A percentile compares a stretch with the other conserved stretches of the same genome.
Conservation (phyloP, 768 basidiomycete genomes). For the Boletus insuetus region DNA sequence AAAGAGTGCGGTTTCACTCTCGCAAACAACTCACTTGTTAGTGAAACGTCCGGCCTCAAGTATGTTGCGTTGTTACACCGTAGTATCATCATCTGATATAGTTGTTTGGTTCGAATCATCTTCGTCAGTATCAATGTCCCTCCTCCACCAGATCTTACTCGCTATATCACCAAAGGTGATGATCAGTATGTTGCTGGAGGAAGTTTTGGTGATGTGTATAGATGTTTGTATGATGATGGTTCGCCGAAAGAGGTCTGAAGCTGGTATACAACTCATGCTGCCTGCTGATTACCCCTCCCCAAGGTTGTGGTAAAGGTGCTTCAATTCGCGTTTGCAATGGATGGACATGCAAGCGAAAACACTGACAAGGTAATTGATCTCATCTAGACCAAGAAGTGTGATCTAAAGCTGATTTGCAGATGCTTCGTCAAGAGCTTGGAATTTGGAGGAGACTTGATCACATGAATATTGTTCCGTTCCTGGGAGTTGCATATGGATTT, state of each 20-base stretch:
- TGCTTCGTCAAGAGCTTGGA: conserved; percentile 26
- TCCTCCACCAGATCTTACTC: conserved; percentile 9
- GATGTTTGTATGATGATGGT: conserved; percentile 1
- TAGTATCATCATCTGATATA: too few species aligned
- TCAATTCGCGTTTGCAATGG: neutral
- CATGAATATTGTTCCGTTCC: conserved; percentile 25
- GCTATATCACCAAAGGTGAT: neutral
- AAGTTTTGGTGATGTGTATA: too few species aligned
- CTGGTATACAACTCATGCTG: neutral
- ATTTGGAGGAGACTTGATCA: conserved; percentile 29
- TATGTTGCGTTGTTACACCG: too few species aligned
- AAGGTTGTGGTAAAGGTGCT: conserved; percentile 25
- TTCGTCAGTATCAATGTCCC: neutral
- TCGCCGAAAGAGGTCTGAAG: conserved; percentile 2
- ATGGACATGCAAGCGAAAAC: neutral
- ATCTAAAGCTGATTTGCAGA: neutral
- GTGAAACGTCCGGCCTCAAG: too few species aligned
- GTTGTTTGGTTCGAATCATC: too few species aligned
- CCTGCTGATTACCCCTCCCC: neutral
- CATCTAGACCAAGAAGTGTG: neutral
- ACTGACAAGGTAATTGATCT: neutral
- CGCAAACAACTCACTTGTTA: too few species aligned
- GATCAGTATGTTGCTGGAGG: conserved; percentile 1
- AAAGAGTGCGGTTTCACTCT: too few species aligned
- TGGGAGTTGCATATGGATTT: conserved; percentile 14